Base-by-base conservation (phyloP, 2,329 filamentous ascomycete genomes). In the Fusarium haematococcum region DNA sequence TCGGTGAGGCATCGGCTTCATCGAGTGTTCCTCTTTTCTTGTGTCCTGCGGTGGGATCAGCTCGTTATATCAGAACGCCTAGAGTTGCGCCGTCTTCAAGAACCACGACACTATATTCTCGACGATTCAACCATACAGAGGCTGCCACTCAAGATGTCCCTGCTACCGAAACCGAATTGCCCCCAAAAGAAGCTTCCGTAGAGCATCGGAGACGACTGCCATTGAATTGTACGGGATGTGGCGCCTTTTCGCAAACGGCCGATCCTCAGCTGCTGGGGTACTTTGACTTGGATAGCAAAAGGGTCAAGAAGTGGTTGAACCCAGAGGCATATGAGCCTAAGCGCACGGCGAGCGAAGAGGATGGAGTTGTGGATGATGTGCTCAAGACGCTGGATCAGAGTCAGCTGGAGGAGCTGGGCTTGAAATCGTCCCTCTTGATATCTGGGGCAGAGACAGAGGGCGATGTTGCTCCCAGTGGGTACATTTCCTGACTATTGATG, bases 191-290 rank as follows among this genome's bases (percentile, higher is more conserved):
- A 13, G 11, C 27, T 5, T 27, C 63, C 3, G 52, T 56, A 35
- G 6, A 45, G 7, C 33, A 71, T 5, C 63, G 43, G 14, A 78
- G 80, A 43, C 76, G 74, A 52, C 82, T 93, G 2, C 91, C 91
- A 0, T 76, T 85, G 13, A 89, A 88, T 72, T 93, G 91, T 75
- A 86, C 86, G 14, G 91, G 91, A 39, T 93, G 91, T 78, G 91
- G 91, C 52, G 91, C 91, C 16, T 86, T 92, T 75, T 86, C 90
- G 54, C 91, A 93, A 79, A 90, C 86, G 0, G 79, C 80, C 0
- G 81, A 88, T 20, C 80, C 87, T 1, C 80, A 86, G 32, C 83
- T 88, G 68, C 84, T 91, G 7, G 90, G 90, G 5, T 92, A 88
- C 80, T 93, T 87, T 78, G 85, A 88, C 67, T 65, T 88, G 32